Percentiles rank a stretch among this genome's conserved stretches.
Conservation (phyloP, 345 rosid species). For the Citrus cavaleriei region DNA sequence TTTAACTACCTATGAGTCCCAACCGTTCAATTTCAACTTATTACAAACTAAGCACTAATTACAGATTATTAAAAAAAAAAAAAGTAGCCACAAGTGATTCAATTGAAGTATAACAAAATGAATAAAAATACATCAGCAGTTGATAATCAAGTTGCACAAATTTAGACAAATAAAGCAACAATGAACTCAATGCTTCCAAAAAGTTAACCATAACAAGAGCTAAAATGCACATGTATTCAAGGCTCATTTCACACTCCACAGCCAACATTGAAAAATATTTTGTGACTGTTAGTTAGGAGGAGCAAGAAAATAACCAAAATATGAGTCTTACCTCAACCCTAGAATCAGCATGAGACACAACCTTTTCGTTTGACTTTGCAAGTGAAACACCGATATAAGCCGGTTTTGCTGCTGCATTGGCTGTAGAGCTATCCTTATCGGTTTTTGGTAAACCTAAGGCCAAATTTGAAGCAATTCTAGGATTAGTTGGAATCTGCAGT, state of each 20-base stretch:
- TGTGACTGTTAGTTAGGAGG: not conserved
- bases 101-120: not conserved
- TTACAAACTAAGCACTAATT: not conserved
- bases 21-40: not conserved
- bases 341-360: slow-evolving; percentile 45
- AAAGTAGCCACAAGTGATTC: not conserved
- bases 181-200: not conserved
- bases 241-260: not conserved
- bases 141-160: not conserved
- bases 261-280: not conserved
- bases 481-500: slow-evolving; percentile 95
- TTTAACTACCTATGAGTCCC: not conserved
- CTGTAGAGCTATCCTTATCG: slow-evolving; percentile 52
- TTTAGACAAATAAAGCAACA: not conserved
- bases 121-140: not conserved
- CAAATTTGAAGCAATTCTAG: slow-evolving; percentile 93
- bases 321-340: slow-evolving; percentile 58
- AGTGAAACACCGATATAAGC: slow-evolving; percentile 76
- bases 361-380: slow-evolving; percentile 56
- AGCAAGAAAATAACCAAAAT: slow-evolving; percentile 11
- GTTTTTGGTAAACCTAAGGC: slow-evolving; percentile 63
- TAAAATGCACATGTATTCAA: not conserved
- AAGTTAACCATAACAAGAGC: not conserved
- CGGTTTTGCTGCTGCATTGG: slow-evolving; percentile 54
- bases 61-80: not conserved